Evolutionary conservation across 176 grass and related monocot species (phyloP), one percentile per base, ranked within the genome.

Genomic region (Puya raimondii): DNA sequence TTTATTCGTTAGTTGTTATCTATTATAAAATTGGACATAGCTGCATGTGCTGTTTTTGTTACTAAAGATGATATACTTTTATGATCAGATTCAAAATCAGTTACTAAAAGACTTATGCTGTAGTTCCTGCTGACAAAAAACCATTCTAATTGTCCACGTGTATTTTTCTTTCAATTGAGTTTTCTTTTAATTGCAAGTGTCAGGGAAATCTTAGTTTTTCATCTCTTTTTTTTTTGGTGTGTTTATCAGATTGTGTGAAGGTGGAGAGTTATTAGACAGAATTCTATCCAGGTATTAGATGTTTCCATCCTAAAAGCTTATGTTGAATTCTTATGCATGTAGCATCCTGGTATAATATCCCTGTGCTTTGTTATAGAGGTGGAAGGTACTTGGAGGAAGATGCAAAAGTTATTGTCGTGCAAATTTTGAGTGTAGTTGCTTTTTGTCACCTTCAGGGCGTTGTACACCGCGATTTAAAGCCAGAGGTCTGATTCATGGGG

Each of bases 371-470:
- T 67, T 47, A 61, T 70, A 99, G 95, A 86, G 95, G 95, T 58
- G 95, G 95, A 77, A 88, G 82, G 66, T 99, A 94, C 80, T 73
- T 23, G 47, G 95, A 99, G 54, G 87, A 84, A 17, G 90, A 99
- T 86, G 95, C 95, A 57, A 99, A 94, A 84, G 73, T 85, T 73
- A 99, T 99, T 54, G 68, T 99, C 63, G 80, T 86, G 16, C 95
- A 99, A 51, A 99, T 99, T 71, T 80, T 99, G 72, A 93, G 75
- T 73, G 87, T 99, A 22, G 90, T 99, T 84, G 83, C 95, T 48
- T 99, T 91, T 87, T 99, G 95, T 68, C 95, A 99, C 77, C 90
- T 99, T 82, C 95, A 99, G 75, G 95, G 95, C 5, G 85, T 99
- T 68, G 85, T 99, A 33, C 95, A 99, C 80, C 95, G 87, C 78